Conservation (phyloP, 2,329 filamentous ascomycete genomes). For the Pseudonectria foliicola region DNA sequence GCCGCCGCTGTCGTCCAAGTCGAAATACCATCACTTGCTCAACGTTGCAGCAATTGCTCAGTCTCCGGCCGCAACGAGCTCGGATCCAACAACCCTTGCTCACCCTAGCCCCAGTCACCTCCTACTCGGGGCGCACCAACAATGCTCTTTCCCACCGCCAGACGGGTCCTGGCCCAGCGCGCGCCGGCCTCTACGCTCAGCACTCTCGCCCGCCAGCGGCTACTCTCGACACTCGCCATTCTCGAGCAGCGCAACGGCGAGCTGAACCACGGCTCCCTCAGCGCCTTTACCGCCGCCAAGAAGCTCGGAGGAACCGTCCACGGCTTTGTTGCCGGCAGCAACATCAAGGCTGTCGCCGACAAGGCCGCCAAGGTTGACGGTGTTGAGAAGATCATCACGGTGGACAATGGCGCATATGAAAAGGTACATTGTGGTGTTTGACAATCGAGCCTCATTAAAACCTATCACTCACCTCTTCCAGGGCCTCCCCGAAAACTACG, state of each 20-base stretch:
- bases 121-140: too few relatives aligned
- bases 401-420: conserved; percentile 87
- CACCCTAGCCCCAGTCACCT: too few relatives aligned
- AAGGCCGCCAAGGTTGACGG: conserved; percentile 86
- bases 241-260: conserved; percentile 90
- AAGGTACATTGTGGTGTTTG: conserved; percentile 68
- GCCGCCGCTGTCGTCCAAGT: conserved; percentile 3
- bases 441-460: neutral
- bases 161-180: conserved; percentile 21
- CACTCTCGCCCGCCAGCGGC: conserved; percentile 32
- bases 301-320: conserved; percentile 82
- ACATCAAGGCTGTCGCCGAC: conserved; percentile 67
- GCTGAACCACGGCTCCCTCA: conserved; percentile 74
- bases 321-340: conserved; percentile 77
- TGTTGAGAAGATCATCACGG: conserved; percentile 81
- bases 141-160: conserved; percentile 26
- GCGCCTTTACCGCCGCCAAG: conserved; percentile 77
- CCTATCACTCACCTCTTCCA: conserved; percentile 26
- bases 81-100: neutral
- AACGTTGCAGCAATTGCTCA: conserved; percentile 9
- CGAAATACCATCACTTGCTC: conserved; percentile 5
- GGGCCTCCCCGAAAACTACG: conserved; percentile 90
- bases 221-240: conserved; percentile 82
- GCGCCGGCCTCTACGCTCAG: conserved; percentile 18
- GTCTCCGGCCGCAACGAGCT: conserved; percentile 6